Percentiles rank a stretch among this genome's conserved stretches.
phyloP scores from a whole-genome alignment of 352 stramenopile genomes.

The Hyaloperonospora arabidopsidis region DNA sequence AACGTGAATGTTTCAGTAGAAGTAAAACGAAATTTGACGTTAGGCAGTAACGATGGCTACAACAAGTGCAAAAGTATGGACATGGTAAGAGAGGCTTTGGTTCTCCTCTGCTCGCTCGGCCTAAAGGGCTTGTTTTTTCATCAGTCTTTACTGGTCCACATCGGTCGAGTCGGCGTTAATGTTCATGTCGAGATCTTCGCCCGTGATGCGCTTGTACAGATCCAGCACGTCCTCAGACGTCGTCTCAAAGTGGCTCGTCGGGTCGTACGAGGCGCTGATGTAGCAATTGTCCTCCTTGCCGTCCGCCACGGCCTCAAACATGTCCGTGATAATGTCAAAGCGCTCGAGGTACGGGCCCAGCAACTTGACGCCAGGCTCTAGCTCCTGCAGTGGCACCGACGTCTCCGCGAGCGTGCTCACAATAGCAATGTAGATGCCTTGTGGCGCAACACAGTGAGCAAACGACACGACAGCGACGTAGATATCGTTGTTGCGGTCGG shows the following conservation, averaged over 20 bases:
- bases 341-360: conserved; percentile 93
- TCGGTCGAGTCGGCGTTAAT: conserved; percentile 95
- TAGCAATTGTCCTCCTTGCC: conserved; percentile 94
- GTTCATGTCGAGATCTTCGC: conserved; percentile 96
- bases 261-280: conserved; percentile 92
- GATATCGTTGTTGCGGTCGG: conserved; percentile 95
- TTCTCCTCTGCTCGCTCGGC: conserved; percentile 2
- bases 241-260: conserved; percentile 95
- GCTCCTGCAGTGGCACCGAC: conserved; percentile 90
- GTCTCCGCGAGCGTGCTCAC: conserved; percentile 98
- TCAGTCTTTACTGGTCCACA: conserved; percentile 83
- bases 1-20: neutral
- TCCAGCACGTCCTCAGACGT: conserved; percentile 94
- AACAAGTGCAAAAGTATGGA: neutral
- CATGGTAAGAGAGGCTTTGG: neutral
- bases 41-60: conserved; percentile 7
- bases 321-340: conserved; percentile 94
- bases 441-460: conserved; percentile 90
- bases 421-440: conserved; percentile 98
- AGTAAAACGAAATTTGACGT: conserved; percentile 2
- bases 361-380: conserved; percentile 92
- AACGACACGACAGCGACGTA: conserved; percentile 96
- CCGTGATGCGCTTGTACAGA: conserved; percentile 97
- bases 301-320: conserved; percentile 90
- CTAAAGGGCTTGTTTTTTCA: neutral